Conservation (phyloP, 2,329 filamentous ascomycete species). For the Lachnellula suecica region DNA sequence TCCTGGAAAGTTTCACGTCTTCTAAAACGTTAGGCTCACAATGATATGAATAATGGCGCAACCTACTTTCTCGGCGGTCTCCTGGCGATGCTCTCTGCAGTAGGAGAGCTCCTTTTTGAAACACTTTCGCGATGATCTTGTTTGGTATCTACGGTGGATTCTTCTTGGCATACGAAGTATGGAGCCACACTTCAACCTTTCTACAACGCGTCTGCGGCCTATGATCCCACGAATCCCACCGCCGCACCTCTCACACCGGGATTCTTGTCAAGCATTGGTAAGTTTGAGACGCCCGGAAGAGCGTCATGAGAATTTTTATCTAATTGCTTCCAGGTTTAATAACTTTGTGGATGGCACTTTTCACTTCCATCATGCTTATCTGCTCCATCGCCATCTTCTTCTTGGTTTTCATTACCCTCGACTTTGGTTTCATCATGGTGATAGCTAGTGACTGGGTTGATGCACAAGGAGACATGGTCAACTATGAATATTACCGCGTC, state of each 20-base stretch:
- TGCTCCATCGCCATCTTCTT: neutral
- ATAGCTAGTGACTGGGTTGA: neutral
- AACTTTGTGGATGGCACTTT: neutral
- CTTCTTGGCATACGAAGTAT: neutral
- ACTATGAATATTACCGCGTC: neutral
- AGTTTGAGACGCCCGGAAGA: too few species aligned
- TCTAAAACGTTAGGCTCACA: too few species aligned
- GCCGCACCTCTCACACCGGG: neutral
- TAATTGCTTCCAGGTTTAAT: neutral
- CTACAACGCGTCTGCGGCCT: neutral
- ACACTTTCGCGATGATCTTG: neutral
- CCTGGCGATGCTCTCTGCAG: neutral
- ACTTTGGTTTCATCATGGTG: neutral
- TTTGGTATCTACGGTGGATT: neutral
- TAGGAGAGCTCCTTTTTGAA: neutral
- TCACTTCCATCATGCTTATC: neutral
- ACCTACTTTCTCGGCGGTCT: neutral
- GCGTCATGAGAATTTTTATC: neutral
- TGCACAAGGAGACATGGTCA: neutral
- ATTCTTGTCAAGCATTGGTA: neutral
- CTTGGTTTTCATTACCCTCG: neutral
- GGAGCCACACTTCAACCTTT: neutral
- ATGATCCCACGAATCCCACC: neutral
- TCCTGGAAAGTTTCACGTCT: too few species aligned
- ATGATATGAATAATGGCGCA: too few species aligned